phyloP scores from a whole-genome alignment of 1,284 basidiomycete genomes.

The Blastosporella zonata region DNA sequence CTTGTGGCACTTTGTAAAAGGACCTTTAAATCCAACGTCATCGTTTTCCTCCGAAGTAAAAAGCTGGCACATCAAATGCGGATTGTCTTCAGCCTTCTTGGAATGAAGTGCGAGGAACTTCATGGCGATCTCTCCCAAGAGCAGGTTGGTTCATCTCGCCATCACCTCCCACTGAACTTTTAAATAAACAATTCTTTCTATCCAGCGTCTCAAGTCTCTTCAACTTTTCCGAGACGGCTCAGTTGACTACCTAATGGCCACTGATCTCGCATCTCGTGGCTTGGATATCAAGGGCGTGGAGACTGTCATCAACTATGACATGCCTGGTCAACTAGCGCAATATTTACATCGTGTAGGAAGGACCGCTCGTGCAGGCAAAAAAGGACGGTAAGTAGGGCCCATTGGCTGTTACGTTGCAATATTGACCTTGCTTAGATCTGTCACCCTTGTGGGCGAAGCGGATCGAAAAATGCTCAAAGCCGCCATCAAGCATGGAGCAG shows the following conservation, averaged over 20 bases:
- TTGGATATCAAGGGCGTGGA: constrained; percentile 98
- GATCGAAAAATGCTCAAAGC: constrained; percentile 97
- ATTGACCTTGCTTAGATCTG: constrained; percentile 54
- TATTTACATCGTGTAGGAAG: constrained; percentile 97
- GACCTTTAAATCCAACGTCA: constrained; percentile 81
- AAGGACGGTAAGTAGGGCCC: constrained; percentile 68
- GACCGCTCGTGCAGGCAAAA: constrained; percentile 91
- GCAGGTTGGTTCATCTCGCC: constrained; percentile 53
- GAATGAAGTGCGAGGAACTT: constrained; percentile 85
- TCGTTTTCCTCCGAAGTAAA: constrained; percentile 95
- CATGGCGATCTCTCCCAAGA: constrained; percentile 97
- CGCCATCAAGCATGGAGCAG: constrained; percentile 84
- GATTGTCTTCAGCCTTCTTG: constrained; percentile 87
- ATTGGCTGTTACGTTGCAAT: constrained; percentile 1
- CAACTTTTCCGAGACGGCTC: constrained; percentile 84
- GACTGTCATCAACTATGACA: constrained; percentile 97
- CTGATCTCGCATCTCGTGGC: constrained; percentile 93
- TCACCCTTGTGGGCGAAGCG: constrained; percentile 93
- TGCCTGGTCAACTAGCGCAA: constrained; percentile 91
- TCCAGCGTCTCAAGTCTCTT: constrained; percentile 80
- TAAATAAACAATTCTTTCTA: constrained; percentile 9
- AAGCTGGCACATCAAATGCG: constrained; percentile 96
- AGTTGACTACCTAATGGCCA: constrained; percentile 91
- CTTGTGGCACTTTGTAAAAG: constrained; percentile 84
- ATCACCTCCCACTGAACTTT: constrained; percentile 1